Conservation (phyloP, 306 rosid species). For the Potentilla sterilis region DNA sequence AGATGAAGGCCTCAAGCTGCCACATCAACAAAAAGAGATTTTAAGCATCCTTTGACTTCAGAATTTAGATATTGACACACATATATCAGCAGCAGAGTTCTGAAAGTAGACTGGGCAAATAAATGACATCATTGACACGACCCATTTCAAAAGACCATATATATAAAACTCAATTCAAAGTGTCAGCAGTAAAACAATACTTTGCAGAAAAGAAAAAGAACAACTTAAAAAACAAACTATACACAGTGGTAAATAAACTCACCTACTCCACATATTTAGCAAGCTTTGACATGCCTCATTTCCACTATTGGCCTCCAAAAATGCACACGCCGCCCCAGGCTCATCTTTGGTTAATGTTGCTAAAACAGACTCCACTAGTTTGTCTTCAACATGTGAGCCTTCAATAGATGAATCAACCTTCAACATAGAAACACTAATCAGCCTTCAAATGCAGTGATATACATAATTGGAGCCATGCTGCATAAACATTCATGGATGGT, state of each 20-base stretch:
- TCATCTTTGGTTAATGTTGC: slow-evolving; percentile 42
- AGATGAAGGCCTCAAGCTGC: slow-evolving; percentile 69
- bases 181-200: slow-evolving; percentile 3
- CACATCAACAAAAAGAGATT: slow-evolving; percentile 22
- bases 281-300: slow-evolving; percentile 57
- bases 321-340: slow-evolving; percentile 46
- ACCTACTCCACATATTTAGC: slow-evolving; percentile 73
- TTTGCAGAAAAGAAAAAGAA: neutral
- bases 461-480: neutral
- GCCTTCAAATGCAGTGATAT: neutral
- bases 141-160: neutral
- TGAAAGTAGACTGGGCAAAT: no score
- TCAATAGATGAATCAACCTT: slow-evolving; percentile 56
- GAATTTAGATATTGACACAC: slow-evolving; percentile 6
- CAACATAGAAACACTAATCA: slow-evolving; percentile 4
- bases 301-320: slow-evolving; percentile 56
- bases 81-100: neutral
- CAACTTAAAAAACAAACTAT: neutral
- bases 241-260: slow-evolving; percentile 24
- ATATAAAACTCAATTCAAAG: neutral
- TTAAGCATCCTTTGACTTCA: slow-evolving; percentile 3
- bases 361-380: slow-evolving; percentile 64
- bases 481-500: neutral
- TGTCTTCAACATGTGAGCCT: slow-evolving; percentile 42
- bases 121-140: neutral